These are phyloP conservation scores for Citrus unshiu DNA, from an alignment of 345 rosid genomes.

Conservation along the genomic window DNA sequence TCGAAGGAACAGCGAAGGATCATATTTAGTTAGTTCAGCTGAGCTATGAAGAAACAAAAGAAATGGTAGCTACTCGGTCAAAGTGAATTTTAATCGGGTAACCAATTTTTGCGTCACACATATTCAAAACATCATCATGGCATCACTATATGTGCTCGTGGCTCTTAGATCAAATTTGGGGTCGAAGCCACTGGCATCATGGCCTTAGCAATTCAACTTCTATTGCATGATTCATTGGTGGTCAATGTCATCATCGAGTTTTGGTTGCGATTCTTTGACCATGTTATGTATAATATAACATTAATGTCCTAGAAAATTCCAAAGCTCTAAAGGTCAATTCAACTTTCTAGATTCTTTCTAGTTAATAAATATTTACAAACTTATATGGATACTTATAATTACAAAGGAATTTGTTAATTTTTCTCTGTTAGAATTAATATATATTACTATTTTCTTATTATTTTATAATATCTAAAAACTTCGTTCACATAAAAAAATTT, in stretches of 20 bases:
- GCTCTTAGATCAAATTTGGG: neutral
- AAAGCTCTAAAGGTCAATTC: too few relatives aligned
- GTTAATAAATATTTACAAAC: too few relatives aligned
- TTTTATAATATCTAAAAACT: too few relatives aligned
- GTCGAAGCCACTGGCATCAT: neutral
- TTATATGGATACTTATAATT: too few relatives aligned
- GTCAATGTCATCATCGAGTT: neutral
- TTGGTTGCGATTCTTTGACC: neutral
- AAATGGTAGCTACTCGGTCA: neutral
- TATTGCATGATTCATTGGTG: neutral
- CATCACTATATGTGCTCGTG: neutral
- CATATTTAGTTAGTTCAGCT: neutral
- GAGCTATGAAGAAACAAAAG: neutral
- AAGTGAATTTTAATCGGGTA: neutral
- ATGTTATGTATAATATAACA: neutral
- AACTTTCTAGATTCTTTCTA: too few relatives aligned
- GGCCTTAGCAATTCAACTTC: neutral
- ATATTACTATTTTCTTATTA: too few relatives aligned
- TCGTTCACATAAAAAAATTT: fast-evolving
- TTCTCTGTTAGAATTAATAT: too few relatives aligned
- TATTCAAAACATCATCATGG: neutral
- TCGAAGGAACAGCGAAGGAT: conserved; percentile 1
- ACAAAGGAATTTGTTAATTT: too few relatives aligned
- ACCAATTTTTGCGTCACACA: neutral
- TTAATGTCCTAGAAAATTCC: neutral